phyloP scores from a whole-genome alignment of 352 stramenopile species.

The Phytopythium oedochilum region DNA sequence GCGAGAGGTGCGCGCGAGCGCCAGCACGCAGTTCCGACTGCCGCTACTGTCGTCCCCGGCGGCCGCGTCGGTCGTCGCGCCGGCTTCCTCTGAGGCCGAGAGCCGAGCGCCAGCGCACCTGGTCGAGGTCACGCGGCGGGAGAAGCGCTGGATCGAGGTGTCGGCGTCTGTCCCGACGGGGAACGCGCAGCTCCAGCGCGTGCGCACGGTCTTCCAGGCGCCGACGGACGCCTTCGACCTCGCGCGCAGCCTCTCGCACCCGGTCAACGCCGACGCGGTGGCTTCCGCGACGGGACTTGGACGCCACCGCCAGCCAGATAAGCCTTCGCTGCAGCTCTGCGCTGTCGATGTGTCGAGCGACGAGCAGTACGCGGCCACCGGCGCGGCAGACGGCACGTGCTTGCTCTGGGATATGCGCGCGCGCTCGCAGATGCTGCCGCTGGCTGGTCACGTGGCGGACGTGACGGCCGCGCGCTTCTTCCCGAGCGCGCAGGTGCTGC shows the following conservation, averaged over 20 bases:
- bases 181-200: slow-evolving; percentile 5
- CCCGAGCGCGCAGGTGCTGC: slow-evolving; percentile 60
- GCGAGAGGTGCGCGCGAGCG: slow-evolving; percentile 13
- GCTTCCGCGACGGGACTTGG: neutral
- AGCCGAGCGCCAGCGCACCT: slow-evolving; percentile 11
- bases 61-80: neutral
- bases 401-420: slow-evolving; percentile 39
- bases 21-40: slow-evolving; percentile 42
- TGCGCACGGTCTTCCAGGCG: slow-evolving; percentile 52
- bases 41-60: slow-evolving; percentile 10
- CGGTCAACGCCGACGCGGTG: slow-evolving; percentile 2
- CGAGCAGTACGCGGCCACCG: slow-evolving; percentile 44
- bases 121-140: slow-evolving; percentile 29
- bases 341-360: slow-evolving; percentile 44
- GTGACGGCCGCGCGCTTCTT: slow-evolving; percentile 62
- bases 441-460: slow-evolving; percentile 54
- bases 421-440: slow-evolving; percentile 18
- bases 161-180: slow-evolving; percentile 14
- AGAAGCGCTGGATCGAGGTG: slow-evolving; percentile 46
- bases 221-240: slow-evolving; percentile 33
- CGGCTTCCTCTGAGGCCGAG: neutral
- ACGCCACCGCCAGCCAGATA: neutral
- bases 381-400: slow-evolving; percentile 48
- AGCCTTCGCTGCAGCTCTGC: slow-evolving; percentile 30
- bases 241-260: neutral